Evolutionary conservation across 2,329 filamentous ascomycete species (phyloP).

Genomic region (Anisogramma anomala): DNA sequence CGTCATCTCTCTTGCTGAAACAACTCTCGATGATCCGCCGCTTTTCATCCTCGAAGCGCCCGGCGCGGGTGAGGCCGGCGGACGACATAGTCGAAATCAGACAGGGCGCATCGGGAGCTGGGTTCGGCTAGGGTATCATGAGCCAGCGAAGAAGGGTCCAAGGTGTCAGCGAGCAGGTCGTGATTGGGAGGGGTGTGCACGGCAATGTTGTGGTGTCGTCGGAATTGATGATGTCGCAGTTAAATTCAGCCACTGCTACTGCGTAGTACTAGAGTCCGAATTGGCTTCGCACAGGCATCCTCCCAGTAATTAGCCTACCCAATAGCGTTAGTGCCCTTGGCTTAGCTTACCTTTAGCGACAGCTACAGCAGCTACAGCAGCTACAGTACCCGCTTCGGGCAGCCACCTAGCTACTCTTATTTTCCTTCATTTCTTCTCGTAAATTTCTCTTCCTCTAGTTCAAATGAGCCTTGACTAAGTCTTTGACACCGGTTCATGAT

Average conservation of each 20-base stretch:
- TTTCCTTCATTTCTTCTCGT: no score
- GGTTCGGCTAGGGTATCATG: neutral
- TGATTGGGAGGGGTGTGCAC: neutral
- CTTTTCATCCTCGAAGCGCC: constrained; percentile 95
- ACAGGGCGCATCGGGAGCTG: neutral
- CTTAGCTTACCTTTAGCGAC: no score
- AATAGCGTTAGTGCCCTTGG: neutral
- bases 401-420: no score
- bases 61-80: constrained; percentile 40
- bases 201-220: no score
- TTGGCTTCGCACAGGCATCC: no score
- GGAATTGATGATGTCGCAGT: constrained; percentile 3
- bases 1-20: constrained; percentile 78
- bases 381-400: no score
- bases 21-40: constrained; percentile 87
- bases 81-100: constrained; percentile 7
- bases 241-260: neutral
- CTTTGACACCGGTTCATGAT: no score
- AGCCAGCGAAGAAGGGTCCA: neutral
- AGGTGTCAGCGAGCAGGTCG: neutral
- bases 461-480: no score
- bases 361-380: no score
- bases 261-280: neutral
- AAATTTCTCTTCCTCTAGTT: no score
- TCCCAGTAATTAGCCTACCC: no score